A percentile compares a stretch with the other conserved stretches of the same genome.
Evolutionary conservation across 2,329 filamentous ascomycete species (phyloP).

Genomic region (Colletotrichum lentis): DNA sequence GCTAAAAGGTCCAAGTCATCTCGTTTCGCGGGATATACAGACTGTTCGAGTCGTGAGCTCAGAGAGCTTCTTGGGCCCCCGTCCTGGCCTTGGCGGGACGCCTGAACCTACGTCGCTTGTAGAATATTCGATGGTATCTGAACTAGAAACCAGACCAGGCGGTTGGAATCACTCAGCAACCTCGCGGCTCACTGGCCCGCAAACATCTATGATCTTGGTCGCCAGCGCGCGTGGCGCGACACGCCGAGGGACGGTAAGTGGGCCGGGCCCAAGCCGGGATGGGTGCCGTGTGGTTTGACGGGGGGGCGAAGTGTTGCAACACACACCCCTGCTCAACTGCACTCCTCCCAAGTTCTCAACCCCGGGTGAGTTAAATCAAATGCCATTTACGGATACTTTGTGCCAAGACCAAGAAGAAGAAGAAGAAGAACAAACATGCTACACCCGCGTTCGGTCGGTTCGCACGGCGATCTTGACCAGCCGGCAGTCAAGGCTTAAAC

Average conservation of each 20-base stretch:
- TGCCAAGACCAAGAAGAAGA: no score
- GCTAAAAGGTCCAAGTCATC: not conserved
- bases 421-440: not conserved
- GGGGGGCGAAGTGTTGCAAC: not conserved
- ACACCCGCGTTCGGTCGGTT: conserved; percentile 4
- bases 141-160: not conserved
- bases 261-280: conserved; percentile 6
- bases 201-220: not conserved
- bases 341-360: not conserved
- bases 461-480: not conserved
- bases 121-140: not conserved
- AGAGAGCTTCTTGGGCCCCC: not conserved
- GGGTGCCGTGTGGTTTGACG: not conserved
- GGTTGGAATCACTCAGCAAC: not conserved
- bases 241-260: conserved; percentile 19
- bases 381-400: conserved; percentile 12
- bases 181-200: not conserved
- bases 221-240: conserved; percentile 14
- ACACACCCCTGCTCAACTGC: not conserved
- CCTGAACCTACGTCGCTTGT: not conserved
- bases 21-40: not conserved
- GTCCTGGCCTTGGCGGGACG: not conserved
- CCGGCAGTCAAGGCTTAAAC: conserved; percentile 9
- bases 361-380: conserved; percentile 24
- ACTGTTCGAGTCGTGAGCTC: not conserved